phyloP scores from a whole-genome alignment of 106 monocot genomes.

The Dendrobium huoshanense region DNA sequence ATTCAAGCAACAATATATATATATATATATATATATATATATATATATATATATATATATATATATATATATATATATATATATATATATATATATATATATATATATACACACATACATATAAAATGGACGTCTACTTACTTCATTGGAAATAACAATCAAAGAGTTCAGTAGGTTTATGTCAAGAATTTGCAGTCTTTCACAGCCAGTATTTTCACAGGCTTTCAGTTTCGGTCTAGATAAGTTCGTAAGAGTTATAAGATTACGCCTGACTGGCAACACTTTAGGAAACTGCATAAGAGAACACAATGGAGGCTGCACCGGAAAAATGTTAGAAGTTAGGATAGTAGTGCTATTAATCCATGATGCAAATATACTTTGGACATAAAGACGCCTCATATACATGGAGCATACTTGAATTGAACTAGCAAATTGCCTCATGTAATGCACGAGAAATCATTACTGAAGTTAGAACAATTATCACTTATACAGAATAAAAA shows the following conservation, averaged over 20 bases:
- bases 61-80: neutral
- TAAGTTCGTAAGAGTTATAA: conserved; percentile 7
- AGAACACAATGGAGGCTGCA: conserved; percentile 60
- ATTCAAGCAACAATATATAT: neutral
- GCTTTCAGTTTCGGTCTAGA: neutral
- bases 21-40: neutral
- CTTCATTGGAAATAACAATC: conserved; percentile 28
- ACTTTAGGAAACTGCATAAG: conserved; percentile 66
- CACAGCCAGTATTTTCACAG: neutral
- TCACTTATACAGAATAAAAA: neutral
- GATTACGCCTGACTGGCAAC: conserved; percentile 8
- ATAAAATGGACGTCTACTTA: conserved; percentile 6
- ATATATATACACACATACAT: neutral
- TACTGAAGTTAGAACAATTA: neutral
- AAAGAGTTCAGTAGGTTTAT: conserved; percentile 50
- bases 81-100: neutral
- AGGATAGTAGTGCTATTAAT: neutral
- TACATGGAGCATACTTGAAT: neutral
- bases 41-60: neutral
- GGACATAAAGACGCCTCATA: neutral
- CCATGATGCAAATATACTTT: neutral
- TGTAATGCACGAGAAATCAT: neutral
- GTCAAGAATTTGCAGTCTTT: conserved; percentile 12
- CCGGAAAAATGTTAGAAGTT: neutral
- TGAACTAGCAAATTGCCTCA: neutral